Evolutionary conservation across 306 rosid species (phyloP).

Genomic region (Inga oerstediana): DNA sequence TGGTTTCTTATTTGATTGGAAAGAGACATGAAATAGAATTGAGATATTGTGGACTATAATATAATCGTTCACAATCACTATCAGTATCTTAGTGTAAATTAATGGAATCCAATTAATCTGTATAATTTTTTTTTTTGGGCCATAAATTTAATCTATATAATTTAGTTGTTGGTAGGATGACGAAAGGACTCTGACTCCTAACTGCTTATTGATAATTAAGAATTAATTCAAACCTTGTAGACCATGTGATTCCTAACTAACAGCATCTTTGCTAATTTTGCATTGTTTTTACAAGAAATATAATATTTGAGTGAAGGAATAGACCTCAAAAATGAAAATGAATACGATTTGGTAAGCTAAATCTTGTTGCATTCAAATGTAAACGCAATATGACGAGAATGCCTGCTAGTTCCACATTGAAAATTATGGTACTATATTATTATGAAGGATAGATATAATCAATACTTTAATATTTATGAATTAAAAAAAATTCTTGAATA

Average conservation of each 20-base stretch:
- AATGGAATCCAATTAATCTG: background rate
- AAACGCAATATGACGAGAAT: too few species aligned
- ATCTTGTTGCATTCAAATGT: too few species aligned
- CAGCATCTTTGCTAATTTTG: background rate
- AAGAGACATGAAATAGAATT: background rate
- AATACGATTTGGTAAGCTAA: too few species aligned
- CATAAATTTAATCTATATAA: background rate
- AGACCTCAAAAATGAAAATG: background rate
- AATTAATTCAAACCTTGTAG: background rate
- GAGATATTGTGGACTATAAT: background rate
- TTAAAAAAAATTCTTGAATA: too few species aligned
- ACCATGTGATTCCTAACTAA: background rate
- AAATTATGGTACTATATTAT: too few species aligned
- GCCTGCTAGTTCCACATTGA: background rate
- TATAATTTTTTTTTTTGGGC: too few species aligned
- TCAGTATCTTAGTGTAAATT: background rate
- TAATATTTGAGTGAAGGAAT: too few species aligned
- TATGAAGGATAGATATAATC: background rate
- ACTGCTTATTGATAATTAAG: background rate
- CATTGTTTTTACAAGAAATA: background rate
- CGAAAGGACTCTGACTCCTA: background rate
- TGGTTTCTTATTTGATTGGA: background rate
- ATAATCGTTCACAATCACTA: background rate
- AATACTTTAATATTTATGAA: too few species aligned
- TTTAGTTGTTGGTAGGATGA: background rate